Conservation (phyloP, 176 grass and related monocot species). For the Carex littledalei region DNA sequence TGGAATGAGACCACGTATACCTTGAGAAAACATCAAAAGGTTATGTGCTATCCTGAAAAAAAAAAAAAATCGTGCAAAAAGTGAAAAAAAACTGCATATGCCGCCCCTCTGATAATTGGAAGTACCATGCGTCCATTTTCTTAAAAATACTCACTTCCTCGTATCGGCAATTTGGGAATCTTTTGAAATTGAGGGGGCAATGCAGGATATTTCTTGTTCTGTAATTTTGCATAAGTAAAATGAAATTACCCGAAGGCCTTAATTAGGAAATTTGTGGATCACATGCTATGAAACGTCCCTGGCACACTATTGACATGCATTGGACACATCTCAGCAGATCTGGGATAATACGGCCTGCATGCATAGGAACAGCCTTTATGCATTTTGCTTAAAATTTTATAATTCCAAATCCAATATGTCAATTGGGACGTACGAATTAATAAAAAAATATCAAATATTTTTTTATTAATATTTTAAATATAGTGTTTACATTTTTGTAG, state of each 20-base stretch:
- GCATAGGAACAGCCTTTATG: too few species aligned
- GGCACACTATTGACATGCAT: too few species aligned
- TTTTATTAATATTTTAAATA: too few species aligned
- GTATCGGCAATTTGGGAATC: not conserved
- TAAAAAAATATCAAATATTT: too few species aligned
- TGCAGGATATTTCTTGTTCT: not conserved
- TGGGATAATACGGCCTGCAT: too few species aligned
- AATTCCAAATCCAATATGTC: too few species aligned
- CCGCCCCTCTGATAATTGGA: not conserved
- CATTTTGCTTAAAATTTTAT: too few species aligned
- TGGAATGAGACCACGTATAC: not conserved
- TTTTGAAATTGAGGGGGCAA: not conserved
- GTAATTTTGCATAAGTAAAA: not conserved
- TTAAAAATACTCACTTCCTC: not conserved
- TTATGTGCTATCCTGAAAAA: not conserved
- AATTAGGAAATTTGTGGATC: not conserved
- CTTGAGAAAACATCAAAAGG: slow-evolving; percentile 3
- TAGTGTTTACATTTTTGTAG: too few species aligned
- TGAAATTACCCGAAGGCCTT: not conserved
- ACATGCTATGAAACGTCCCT: too few species aligned
- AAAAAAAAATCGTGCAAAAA: not conserved
- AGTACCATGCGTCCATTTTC: not conserved
- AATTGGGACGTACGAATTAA: too few species aligned
- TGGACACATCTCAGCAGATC: too few species aligned
- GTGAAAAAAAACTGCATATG: not conserved